phyloP scores from a whole-genome alignment of 148 eudicot genomes.

The Nepenthes gracilis region DNA sequence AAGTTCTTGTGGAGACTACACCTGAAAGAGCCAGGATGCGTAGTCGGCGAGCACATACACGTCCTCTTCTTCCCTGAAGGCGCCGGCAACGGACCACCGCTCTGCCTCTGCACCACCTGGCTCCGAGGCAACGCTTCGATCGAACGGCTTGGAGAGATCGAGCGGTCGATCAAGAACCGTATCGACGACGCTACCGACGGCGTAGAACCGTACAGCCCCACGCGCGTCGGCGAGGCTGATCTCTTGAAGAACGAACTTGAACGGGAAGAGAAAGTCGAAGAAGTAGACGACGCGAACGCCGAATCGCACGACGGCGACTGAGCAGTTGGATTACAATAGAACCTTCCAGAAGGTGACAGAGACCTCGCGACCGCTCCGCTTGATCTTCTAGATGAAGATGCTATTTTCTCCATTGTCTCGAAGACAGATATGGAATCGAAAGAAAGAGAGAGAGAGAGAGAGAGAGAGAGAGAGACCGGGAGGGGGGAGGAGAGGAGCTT shows the following conservation, averaged over 20 bases:
- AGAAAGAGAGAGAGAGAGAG: constrained; percentile 1
- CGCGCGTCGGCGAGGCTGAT: constrained; percentile 39
- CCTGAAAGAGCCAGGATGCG: constrained; percentile 39
- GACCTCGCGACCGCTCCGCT: constrained; percentile 25
- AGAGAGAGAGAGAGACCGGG: not conserved
- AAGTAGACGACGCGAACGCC: constrained; percentile 6
- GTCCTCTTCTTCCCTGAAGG: constrained; percentile 10
- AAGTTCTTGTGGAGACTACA: constrained; percentile 23
- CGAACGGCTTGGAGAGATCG: constrained; percentile 10
- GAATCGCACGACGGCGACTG: constrained; percentile 7
- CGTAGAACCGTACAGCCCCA: constrained; percentile 14
- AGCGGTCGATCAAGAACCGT: constrained; percentile 22
- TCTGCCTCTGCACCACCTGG: constrained; percentile 3
- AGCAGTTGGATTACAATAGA: constrained; percentile 10
- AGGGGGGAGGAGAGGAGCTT: constrained; percentile 7
- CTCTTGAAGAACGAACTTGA: constrained; percentile 19
- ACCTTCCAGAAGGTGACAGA: constrained; percentile 12
- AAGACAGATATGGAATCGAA: too few relatives aligned
- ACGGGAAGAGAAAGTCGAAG: constrained; percentile 8
- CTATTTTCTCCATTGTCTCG: constrained; percentile 20
- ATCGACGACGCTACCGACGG: constrained; percentile 24
- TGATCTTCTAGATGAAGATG: constrained; percentile 27
- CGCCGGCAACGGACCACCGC: constrained; percentile 7
- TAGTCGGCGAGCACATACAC: constrained; percentile 36
- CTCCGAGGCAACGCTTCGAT: constrained; percentile 2